Evolutionary conservation across 306 rosid species (phyloP), one percentile per base, ranked within the genome.

Genomic region (Urtica urens): DNA sequence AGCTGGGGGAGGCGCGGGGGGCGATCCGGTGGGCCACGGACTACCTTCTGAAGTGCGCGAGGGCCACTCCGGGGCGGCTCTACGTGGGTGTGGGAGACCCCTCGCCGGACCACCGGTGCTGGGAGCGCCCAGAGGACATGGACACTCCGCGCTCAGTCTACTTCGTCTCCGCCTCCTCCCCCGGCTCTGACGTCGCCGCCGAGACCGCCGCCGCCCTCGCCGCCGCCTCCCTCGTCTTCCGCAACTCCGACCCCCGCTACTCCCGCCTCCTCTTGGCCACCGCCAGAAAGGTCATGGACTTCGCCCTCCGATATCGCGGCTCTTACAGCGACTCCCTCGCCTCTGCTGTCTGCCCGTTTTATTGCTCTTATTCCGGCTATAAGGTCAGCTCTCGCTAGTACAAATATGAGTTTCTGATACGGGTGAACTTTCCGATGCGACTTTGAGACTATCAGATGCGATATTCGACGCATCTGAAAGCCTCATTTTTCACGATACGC

Each of bases 101-200:
- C 0, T 77, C 77, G 11, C 69, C 40, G 6, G 97, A 90, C 64
- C 95, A 84, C 64, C 81, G 75, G 27, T 90, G 97, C 15, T 90
- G 97, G 97, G 97, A 81, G 34, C 75, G 97, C 38, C 95, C 97
- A 1, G 97, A 88, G 59, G 95, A 88, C 59, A 88, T 88, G 95
- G 76, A 74, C 67, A 79, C 93, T 0, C 51, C 15, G 0, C 73
- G 97, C 13, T 46, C 82, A 0, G 84, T 84, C 0, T 84, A 78
- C 27, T 84, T 68, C 22, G 82, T 90, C 39, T 84, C 97, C 1
- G 52, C 77, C 2, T 22, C 48, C 13, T 76, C 66, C 20, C 95
- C 95, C 0, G 95, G 97, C 21, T 90, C 97, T 0, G 97, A 90
- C 19, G 95, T 84, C 1, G 97, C 97, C 2, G 95, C 76, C 35